A percentile compares a stretch with the other conserved stretches of the same genome.
phyloP scores from a whole-genome alignment of 495 filamentous ascomycete genomes.

The Penicillium canescens region DNA sequence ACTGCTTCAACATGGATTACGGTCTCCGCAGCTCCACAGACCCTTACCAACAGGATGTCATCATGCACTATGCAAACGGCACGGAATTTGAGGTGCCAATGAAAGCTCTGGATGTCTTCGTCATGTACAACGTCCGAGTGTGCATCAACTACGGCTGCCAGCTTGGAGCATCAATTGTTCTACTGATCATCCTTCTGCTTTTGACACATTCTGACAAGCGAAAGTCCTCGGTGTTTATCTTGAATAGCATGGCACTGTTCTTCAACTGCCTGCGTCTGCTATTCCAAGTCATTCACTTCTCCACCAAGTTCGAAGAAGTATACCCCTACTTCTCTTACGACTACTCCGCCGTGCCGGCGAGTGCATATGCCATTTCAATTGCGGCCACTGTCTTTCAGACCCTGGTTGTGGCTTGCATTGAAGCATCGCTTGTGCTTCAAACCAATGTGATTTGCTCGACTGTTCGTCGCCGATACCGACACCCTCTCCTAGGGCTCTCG shows the following conservation, averaged over 20 bases:
- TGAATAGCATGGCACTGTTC: conserved; percentile 62
- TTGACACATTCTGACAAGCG: conserved; percentile 65
- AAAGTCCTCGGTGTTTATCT: conserved; percentile 56
- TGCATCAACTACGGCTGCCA: conserved; percentile 72
- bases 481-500: conserved; percentile 49
- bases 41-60: conserved; percentile 52
- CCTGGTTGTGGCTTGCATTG: conserved; percentile 60
- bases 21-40: background rate
- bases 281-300: conserved; percentile 58
- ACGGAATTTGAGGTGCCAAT: conserved; percentile 51
- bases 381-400: conserved; percentile 53
- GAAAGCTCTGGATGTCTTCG: conserved; percentile 45
- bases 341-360: conserved; percentile 46
- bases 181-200: conserved; percentile 64
- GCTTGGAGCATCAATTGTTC: conserved; percentile 69
- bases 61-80: conserved; percentile 52
- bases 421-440: conserved; percentile 72
- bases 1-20: background rate
- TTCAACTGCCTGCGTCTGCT: conserved; percentile 62
- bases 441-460: conserved; percentile 60
- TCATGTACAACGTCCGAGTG: conserved; percentile 51
- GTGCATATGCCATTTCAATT: conserved; percentile 52
- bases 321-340: conserved; percentile 63
- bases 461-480: conserved; percentile 43
- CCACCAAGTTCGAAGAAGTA: conserved; percentile 54